Evolutionary conservation across 257 asterid genomes (phyloP).

Genomic region (Petrea volubilis): DNA sequence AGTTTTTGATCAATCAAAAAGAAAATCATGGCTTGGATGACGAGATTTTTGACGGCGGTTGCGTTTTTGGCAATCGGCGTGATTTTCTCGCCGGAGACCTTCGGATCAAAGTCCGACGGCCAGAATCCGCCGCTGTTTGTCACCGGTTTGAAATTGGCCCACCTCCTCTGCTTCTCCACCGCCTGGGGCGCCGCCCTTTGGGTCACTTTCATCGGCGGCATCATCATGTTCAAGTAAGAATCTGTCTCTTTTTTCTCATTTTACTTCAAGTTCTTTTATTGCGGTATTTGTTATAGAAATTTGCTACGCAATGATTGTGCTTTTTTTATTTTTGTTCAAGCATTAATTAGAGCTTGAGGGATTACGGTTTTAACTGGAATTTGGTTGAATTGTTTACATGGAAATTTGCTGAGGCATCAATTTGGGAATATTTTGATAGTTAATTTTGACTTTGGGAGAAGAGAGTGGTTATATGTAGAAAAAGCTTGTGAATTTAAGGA

Average conservation of each 20-base stretch:
- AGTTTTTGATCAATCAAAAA: background rate
- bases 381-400: background rate
- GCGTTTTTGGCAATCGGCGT: slow-evolving; percentile 84
- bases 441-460: background rate
- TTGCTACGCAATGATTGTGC: too few species aligned
- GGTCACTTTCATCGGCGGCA: slow-evolving; percentile 99
- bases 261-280: background rate
- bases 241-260: background rate
- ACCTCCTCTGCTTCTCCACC: slow-evolving; percentile 89
- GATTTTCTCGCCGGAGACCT: slow-evolving; percentile 82
- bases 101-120: slow-evolving; percentile 73
- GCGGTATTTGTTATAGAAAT: too few species aligned
- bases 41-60: slow-evolving; percentile 70
- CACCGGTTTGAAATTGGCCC: slow-evolving; percentile 67
- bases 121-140: slow-evolving; percentile 47
- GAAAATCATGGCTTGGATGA: slow-evolving; percentile 76
- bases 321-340: background rate
- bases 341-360: background rate
- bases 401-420: slow-evolving; percentile 46
- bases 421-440: slow-evolving; percentile 56
- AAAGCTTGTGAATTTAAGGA: background rate
- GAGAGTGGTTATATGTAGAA: background rate
- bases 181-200: slow-evolving; percentile 97
- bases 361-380: background rate
- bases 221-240: slow-evolving; percentile 93